Conservation (phyloP, 2,329 filamentous ascomycete species). For the Harringtonia lauricola region DNA sequence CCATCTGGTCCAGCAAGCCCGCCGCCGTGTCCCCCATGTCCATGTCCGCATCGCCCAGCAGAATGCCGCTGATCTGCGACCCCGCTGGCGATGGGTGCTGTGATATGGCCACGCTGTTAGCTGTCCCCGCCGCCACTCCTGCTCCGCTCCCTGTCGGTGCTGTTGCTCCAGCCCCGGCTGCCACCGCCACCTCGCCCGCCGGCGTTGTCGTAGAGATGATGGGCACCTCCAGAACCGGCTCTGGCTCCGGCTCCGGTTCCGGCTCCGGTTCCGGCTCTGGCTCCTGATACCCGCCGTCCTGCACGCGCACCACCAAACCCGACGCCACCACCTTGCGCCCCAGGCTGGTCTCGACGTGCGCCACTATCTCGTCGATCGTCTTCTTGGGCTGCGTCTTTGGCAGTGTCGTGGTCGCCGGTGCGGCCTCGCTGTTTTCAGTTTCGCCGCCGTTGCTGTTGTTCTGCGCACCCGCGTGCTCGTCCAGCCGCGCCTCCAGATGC, state of each 20-base stretch:
- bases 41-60: constrained; percentile 49
- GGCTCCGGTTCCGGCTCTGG: constrained; percentile 29
- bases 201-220: constrained; percentile 1
- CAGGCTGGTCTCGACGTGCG: constrained; percentile 61
- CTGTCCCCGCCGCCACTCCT: constrained; percentile 1
- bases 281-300: constrained; percentile 68
- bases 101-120: constrained; percentile 25
- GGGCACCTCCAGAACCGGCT: constrained; percentile 9
- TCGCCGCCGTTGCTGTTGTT: constrained; percentile 26
- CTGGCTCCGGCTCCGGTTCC: constrained; percentile 19
- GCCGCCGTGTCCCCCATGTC: constrained; percentile 56
- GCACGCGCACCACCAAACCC: constrained; percentile 56
- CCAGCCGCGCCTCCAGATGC: constrained; percentile 48
- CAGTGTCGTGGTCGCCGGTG: constrained; percentile 1
- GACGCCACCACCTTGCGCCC: constrained; percentile 55
- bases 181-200: no score
- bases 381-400: constrained; percentile 31
- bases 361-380: constrained; percentile 61
- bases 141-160: constrained; percentile 12
- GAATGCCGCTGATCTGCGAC: constrained; percentile 43
- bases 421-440: constrained; percentile 13
- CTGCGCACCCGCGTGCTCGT: constrained; percentile 36
- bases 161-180: constrained; percentile 4
- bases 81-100: constrained; percentile 42
- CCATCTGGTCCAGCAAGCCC: constrained; percentile 58